A percentile compares a stretch with the other conserved stretches of the same genome.
Conservation (phyloP, 2,329 filamentous ascomycete genomes). For the Dactylonectria macrodidyma region DNA sequence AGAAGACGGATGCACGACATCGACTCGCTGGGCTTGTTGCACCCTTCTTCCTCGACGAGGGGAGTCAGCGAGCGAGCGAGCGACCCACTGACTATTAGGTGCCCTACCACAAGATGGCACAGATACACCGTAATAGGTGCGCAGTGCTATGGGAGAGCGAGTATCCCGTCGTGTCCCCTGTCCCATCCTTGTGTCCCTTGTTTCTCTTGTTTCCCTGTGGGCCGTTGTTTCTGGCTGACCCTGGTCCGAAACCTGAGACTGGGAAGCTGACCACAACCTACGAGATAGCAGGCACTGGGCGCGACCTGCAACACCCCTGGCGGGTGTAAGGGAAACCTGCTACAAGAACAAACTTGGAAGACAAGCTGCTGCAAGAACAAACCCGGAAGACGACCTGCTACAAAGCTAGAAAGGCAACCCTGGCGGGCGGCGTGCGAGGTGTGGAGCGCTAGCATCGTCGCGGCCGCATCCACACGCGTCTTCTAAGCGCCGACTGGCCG, state of each 20-base stretch:
- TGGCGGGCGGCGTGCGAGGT: slow-evolving; percentile 31
- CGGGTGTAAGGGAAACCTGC: slow-evolving; percentile 20
- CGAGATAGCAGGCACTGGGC: neutral
- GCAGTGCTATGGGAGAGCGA: too few relatives aligned
- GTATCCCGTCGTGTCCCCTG: slow-evolving; percentile 29
- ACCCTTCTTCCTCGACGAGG: slow-evolving; percentile 37
- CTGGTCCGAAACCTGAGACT: slow-evolving; percentile 21
- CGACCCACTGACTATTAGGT: slow-evolving; percentile 39
- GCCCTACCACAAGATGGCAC: too few relatives aligned
- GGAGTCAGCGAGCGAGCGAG: slow-evolving; percentile 1
- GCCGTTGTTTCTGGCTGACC: neutral
- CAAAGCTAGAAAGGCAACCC: slow-evolving; percentile 18
- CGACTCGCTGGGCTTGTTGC: slow-evolving; percentile 60
- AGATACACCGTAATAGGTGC: too few relatives aligned
- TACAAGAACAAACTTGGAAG: neutral
- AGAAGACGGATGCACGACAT: slow-evolving; percentile 54
- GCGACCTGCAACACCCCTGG: neutral
- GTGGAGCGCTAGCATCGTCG: slow-evolving; percentile 47
- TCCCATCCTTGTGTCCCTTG: slow-evolving; percentile 22
- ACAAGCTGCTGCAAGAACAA: neutral
- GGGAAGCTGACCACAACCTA: neutral
- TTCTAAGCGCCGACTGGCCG: slow-evolving; percentile 56
- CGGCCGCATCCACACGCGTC: slow-evolving; percentile 32
- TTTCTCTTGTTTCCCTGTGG: slow-evolving; percentile 6
- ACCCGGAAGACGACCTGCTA: neutral